These are phyloP conservation scores for Otatea glauca DNA, from an alignment of 176 grass and related monocot genomes.

Conservation along the genomic window DNA sequence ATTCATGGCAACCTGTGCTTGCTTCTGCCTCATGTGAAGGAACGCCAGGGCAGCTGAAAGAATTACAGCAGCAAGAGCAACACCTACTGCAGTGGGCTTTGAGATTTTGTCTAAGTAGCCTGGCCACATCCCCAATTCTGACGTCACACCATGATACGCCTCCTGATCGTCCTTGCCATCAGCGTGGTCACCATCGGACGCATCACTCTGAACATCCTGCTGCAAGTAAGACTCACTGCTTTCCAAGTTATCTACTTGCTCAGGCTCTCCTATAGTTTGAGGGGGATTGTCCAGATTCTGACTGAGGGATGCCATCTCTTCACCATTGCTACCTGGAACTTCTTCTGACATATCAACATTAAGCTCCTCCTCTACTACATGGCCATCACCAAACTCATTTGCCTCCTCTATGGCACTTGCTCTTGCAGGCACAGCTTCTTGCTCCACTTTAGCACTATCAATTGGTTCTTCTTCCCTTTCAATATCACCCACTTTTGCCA, in stretches of 20 bases:
- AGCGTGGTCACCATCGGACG: conserved; percentile 14
- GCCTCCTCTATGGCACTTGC: neutral
- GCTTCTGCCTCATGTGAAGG: conserved; percentile 51
- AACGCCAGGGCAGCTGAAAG: conserved; percentile 37
- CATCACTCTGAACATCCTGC: conserved; percentile 41
- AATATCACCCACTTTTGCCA: conserved; percentile 26
- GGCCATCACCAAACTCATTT: neutral
- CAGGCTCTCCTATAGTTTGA: conserved; percentile 4
- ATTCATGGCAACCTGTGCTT: neutral
- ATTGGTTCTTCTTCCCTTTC: neutral
- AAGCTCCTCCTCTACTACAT: conserved; percentile 22
- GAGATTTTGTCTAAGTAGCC: conserved; percentile 35
- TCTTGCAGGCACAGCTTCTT: conserved; percentile 14
- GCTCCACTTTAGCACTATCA: conserved; percentile 10
- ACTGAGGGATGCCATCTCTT: neutral
- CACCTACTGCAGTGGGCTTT: conserved; percentile 29
- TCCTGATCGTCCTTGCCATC: conserved; percentile 32
- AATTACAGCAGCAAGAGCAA: conserved; percentile 43
- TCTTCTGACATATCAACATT: conserved; percentile 36
- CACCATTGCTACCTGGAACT: conserved; percentile 26
- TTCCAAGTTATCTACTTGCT: conserved; percentile 32
- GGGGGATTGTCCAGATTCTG: conserved; percentile 15
- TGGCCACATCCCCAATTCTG: conserved; percentile 23
- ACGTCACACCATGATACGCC: neutral
- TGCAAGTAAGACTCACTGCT: neutral